A percentile compares a stretch with the other conserved stretches of the same genome.
phyloP scores from a whole-genome alignment of 139 green algal genomes.

The Chlorella sp. region DNA sequence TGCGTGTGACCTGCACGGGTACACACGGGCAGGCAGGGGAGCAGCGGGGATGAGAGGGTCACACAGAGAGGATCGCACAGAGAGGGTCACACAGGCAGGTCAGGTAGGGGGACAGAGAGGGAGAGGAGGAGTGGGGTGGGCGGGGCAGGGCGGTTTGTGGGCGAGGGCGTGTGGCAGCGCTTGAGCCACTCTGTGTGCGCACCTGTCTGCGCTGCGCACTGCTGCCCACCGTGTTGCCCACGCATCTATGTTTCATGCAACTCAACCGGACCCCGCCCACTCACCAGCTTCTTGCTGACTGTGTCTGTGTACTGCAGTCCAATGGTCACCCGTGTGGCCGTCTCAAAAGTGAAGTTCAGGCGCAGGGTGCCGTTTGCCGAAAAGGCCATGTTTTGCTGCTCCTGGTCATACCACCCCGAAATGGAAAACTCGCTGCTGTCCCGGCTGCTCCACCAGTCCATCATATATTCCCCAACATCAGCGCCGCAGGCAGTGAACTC shows the following conservation, averaged over 20 bases:
- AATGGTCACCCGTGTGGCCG: not conserved
- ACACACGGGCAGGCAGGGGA: not conserved
- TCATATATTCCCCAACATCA: not conserved
- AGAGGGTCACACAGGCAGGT: not conserved
- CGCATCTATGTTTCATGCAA: too few relatives aligned
- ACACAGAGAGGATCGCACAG: not conserved
- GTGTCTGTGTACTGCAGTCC: not conserved
- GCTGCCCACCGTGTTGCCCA: too few relatives aligned
- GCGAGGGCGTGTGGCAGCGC: too few relatives aligned
- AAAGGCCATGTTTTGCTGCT: not conserved
- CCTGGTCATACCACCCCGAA: not conserved
- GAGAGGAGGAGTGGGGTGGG: too few relatives aligned
- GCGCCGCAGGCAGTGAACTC: not conserved
- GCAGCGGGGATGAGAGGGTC: too few relatives aligned
- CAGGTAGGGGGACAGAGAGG: not conserved
- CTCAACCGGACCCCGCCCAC: not conserved
- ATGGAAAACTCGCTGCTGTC: not conserved
- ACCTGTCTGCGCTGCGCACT: too few relatives aligned
- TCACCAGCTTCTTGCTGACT: not conserved
- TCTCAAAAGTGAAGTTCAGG: not conserved
- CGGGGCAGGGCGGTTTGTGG: too few relatives aligned
- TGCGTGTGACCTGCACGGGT: not conserved
- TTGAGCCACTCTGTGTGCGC: too few relatives aligned
- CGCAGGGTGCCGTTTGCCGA: not conserved
- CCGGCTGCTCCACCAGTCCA: not conserved